Base-by-base conservation (phyloP, 2,329 filamentous ascomycete genomes). In the Diaporthe destruens region DNA sequence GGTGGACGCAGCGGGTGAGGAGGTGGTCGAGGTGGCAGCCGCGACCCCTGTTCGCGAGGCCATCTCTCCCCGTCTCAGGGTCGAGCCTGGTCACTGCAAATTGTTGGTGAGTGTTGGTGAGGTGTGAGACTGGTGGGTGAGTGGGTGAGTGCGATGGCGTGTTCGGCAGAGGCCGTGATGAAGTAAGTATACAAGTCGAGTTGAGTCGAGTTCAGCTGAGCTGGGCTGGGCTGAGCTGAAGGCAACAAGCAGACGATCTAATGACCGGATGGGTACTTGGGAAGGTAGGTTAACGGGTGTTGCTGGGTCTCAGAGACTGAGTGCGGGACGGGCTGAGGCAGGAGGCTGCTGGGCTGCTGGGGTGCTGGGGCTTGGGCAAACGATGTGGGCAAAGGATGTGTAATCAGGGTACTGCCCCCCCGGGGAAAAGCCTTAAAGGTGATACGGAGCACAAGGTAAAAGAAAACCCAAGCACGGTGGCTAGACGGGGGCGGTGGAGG, bases 1-100 rank as follows among this genome's bases (percentile, higher is more conserved):
- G 7, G 56, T 49, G 53, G 69, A 74, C 25, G 39, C 49, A 51
- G 72, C 68, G 29, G 61, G 61, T 23, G 61, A 65, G 23, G 61
- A 65, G 61, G 44, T 51, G 61, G 61, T 65, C 61, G 61, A 65
- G 61, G 29, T 51, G 44, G 42, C 44, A 65, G 61, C 44, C 25
- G 61, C 12, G 61, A 65, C 61, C 61, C 61, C 61, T 65, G 61
- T 8, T 65, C 44, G 44, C 44, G 61, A 65, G 61, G 61, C 61
- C 61, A 65, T 65, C 44, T 65, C 44, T 65, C 44, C 39, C 29
- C 18, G 61, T 65, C 44, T 36, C 44, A 66, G 23, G 36, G 56
- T 57, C 69, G 44, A 32, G 72, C 23, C 55, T 63, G 44, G 9
- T 49, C 42, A 51, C 20, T 65, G 44, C 42, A 25, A 20, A 56